Evolutionary conservation across 768 basidiomycete species (phyloP).

Genomic region (Macrolepiota albuminosa): DNA sequence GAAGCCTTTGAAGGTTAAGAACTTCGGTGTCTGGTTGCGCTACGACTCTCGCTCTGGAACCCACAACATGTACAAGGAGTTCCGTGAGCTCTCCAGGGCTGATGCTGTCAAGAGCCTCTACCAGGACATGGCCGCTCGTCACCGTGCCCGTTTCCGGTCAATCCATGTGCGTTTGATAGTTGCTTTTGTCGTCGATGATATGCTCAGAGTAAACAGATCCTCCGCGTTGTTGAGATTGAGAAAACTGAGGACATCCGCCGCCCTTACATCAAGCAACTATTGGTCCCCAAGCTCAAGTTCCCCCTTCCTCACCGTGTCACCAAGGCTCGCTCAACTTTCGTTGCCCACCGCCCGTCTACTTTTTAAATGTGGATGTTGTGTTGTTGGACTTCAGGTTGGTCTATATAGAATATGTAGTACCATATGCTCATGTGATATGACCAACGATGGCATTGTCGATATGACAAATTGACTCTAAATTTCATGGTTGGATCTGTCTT

Average conservation of each 20-base stretch:
- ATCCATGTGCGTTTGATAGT: slow-evolving; percentile 70
- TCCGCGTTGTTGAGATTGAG: slow-evolving; percentile 94
- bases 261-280: slow-evolving; percentile 96
- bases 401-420: slow-evolving; percentile 15
- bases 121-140: slow-evolving; percentile 99
- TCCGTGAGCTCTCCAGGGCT: slow-evolving; percentile 91
- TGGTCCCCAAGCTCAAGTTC: slow-evolving; percentile 90
- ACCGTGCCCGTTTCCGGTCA: slow-evolving; percentile 98
- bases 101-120: slow-evolving; percentile 96
- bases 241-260: slow-evolving; percentile 90
- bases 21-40: slow-evolving; percentile 99
- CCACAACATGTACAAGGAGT: slow-evolving; percentile 99
- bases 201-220: slow-evolving; percentile 53
- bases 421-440: slow-evolving; percentile 14
- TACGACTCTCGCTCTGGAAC: slow-evolving; percentile 99
- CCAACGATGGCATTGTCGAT: slow-evolving; percentile 17
- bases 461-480: slow-evolving; percentile 3
- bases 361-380: slow-evolving; percentile 39
- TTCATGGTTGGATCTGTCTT: neutral
- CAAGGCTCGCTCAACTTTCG: slow-evolving; percentile 77
- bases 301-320: slow-evolving; percentile 88
- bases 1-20: slow-evolving; percentile 98
- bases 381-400: slow-evolving; percentile 1
- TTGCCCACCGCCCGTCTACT: slow-evolving; percentile 71
- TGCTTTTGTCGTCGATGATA: neutral